These are phyloP conservation scores for Euryodendron excelsum DNA, from an alignment of 148 eudicot genomes.

Conservation along the genomic window DNA sequence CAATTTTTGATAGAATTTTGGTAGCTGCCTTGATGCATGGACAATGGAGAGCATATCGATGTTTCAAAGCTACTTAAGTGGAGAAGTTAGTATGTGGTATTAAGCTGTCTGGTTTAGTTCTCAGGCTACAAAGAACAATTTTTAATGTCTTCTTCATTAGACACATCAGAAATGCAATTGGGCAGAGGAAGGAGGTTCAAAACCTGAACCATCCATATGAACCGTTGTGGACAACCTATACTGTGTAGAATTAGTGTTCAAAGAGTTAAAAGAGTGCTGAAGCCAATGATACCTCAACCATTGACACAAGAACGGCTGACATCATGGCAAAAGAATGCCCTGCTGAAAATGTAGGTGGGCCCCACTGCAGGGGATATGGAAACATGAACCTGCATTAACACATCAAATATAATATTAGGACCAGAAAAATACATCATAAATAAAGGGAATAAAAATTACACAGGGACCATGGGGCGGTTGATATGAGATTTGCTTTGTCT, in stretches of 20 bases:
- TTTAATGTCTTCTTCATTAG: too few relatives aligned
- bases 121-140: neutral
- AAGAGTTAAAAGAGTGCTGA: neutral
- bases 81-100: too few relatives aligned
- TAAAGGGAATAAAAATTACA: neutral
- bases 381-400: slow-evolving; percentile 70
- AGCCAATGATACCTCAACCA: slow-evolving; percentile 74
- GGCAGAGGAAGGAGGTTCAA: neutral
- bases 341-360: slow-evolving; percentile 92
- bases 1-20: neutral
- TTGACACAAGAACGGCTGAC: slow-evolving; percentile 96
- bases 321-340: slow-evolving; percentile 96
- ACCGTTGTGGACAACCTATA: neutral
- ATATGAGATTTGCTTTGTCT: slow-evolving; percentile 77
- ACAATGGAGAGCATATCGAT: too few relatives aligned
- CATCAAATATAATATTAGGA: slow-evolving; percentile 8
- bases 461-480: slow-evolving; percentile 89
- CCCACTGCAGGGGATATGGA: slow-evolving; percentile 99
- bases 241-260: neutral
- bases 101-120: too few relatives aligned
- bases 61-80: too few relatives aligned
- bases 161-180: neutral
- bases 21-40: too few relatives aligned
- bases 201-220: neutral
- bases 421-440: neutral